Conservation (phyloP, 2,329 filamentous ascomycete species). For the Claviceps sp. region DNA sequence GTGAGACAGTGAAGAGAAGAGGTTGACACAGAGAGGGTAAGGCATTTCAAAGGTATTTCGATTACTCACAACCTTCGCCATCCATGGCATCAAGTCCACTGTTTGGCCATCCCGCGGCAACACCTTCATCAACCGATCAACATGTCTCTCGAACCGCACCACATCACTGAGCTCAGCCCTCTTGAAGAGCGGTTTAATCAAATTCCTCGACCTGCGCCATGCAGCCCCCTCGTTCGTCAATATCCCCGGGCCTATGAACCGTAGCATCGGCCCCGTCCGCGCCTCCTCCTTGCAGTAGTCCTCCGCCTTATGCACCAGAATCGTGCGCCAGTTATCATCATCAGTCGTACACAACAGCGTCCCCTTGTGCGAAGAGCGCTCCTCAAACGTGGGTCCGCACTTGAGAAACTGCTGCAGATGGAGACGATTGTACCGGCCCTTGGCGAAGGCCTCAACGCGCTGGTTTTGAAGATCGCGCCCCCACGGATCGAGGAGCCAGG, state of each 20-base stretch:
- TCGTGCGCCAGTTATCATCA: constrained; percentile 1
- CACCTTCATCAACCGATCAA: neutral
- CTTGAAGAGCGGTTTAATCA: constrained; percentile 1
- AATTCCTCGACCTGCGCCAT: neutral
- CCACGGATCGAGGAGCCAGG: constrained; percentile 2
- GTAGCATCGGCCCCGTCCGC: neutral
- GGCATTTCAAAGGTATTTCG: too few relatives aligned
- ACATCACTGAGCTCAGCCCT: constrained; percentile 1
- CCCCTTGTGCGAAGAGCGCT: neutral
- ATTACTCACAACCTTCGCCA: neutral
- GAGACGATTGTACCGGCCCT: neutral
- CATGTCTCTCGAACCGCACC: constrained; percentile 1
- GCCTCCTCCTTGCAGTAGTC: constrained; percentile 1
- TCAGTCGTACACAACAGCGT: constrained; percentile 1
- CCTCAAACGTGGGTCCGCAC: constrained; percentile 2
- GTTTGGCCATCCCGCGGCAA: neutral
- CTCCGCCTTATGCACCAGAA: neutral
- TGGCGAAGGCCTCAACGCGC: neutral
- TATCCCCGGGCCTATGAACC: constrained; percentile 1
- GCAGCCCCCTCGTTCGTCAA: constrained; percentile 1
- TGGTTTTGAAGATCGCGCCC: neutral
- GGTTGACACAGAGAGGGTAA: too few relatives aligned
- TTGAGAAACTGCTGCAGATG: neutral
- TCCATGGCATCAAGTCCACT: neutral
- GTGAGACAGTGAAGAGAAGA: neutral